These are phyloP conservation scores for Phytopythium ostracodes DNA, from an alignment of 352 stramenopile species.

Conservation along the genomic window DNA sequence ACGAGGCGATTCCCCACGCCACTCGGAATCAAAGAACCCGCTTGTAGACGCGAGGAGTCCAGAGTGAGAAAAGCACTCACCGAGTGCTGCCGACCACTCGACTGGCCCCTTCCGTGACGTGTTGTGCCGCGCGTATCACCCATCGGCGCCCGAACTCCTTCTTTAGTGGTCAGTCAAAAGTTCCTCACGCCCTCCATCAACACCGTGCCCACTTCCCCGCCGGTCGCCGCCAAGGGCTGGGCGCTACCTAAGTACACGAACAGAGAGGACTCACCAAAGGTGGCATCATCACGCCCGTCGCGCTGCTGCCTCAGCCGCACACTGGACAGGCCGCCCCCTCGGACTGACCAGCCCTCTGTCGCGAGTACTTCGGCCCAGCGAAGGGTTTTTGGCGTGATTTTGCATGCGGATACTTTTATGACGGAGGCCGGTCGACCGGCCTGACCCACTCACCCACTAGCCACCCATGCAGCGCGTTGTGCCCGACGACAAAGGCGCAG, in stretches of 20 bases:
- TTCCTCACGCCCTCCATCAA: background rate
- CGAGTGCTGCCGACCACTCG: background rate
- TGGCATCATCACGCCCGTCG: conserved; percentile 5
- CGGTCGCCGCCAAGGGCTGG: no score
- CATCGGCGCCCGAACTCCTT: background rate
- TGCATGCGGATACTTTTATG: background rate
- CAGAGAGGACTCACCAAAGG: background rate
- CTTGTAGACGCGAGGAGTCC: background rate
- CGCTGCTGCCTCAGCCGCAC: background rate
- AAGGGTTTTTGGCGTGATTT: background rate
- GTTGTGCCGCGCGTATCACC: background rate
- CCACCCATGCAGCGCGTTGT: background rate
- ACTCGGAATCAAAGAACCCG: background rate
- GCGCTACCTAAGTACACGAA: no score
- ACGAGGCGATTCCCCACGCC: background rate
- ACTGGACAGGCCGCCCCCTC: background rate
- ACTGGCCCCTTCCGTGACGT: background rate
- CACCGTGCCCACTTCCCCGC: no score
- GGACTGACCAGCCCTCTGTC: background rate
- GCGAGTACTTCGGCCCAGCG: background rate
- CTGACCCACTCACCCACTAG: background rate
- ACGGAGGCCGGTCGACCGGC: background rate
- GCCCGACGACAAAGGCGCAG: background rate
- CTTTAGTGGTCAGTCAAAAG: conserved; percentile 1
- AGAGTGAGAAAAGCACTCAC: background rate